Percentiles rank a stretch among this genome's conserved stretches.
Conservation (phyloP, 768 basidiomycete species). For the Sarcodon sp. region DNA sequence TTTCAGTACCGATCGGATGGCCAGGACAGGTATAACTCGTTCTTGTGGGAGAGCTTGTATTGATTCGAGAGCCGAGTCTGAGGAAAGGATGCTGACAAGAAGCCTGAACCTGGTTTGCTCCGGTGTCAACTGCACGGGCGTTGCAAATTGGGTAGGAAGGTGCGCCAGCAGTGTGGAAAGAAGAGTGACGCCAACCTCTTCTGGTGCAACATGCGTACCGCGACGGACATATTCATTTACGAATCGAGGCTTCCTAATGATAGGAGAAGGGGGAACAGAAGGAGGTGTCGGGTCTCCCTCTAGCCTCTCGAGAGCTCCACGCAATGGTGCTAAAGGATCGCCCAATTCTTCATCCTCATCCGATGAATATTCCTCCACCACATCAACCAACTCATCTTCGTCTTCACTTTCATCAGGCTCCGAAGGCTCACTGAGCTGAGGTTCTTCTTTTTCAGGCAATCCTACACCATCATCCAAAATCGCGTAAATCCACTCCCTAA, state of each 20-base stretch:
- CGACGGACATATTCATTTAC: slow-evolving; percentile 54
- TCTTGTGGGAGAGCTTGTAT: slow-evolving; percentile 35
- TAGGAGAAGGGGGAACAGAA: slow-evolving; percentile 18
- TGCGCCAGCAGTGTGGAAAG: slow-evolving; percentile 33
- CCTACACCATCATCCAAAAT: slow-evolving; percentile 62
- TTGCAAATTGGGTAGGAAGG: slow-evolving; percentile 4
- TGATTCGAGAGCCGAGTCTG: slow-evolving; percentile 27
- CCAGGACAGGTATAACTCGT: slow-evolving; percentile 36
- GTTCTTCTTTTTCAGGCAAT: slow-evolving; percentile 19
- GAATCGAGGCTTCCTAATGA: slow-evolving; percentile 11
- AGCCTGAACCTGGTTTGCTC: slow-evolving; percentile 39
- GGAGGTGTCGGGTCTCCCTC: slow-evolving; percentile 17
- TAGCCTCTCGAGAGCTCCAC: slow-evolving; percentile 51
- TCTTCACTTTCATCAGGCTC: slow-evolving; percentile 30
- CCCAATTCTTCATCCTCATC: slow-evolving; percentile 19
- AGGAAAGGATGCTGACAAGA: slow-evolving; percentile 41
- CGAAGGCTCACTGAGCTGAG: slow-evolving; percentile 11
- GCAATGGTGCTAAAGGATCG: slow-evolving; percentile 61
- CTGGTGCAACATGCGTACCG: slow-evolving; percentile 50
- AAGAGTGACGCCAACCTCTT: slow-evolving; percentile 37
- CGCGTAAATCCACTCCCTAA: slow-evolving; percentile 56
- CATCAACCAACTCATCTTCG: slow-evolving; percentile 54
- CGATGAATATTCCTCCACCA: slow-evolving; percentile 48
- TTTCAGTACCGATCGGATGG: slow-evolving; percentile 48
- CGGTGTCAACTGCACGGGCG: slow-evolving; percentile 36